Conservation (phyloP, 345 rosid genomes). For the Hibiscus syriacus region DNA sequence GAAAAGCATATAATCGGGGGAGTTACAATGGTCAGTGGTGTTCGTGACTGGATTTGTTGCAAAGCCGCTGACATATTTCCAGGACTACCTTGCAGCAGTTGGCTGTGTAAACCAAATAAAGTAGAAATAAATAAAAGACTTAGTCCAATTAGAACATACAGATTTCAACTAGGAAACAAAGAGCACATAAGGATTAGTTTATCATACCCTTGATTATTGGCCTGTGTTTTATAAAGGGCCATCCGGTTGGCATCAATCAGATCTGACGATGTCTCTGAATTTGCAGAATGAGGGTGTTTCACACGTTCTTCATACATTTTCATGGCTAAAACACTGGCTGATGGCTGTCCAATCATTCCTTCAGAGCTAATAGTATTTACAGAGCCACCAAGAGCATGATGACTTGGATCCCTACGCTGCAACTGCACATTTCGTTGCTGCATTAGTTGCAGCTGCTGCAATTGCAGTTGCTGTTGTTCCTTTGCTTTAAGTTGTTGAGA, state of each 20-base stretch:
- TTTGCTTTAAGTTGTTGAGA: constrained; percentile 49
- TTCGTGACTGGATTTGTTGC: constrained; percentile 44
- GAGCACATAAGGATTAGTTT: neutral
- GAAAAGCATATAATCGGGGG: neutral
- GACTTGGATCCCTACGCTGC: constrained; percentile 56
- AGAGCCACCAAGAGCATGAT: constrained; percentile 38
- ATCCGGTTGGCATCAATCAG: constrained; percentile 43
- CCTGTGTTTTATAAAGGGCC: constrained; percentile 39
- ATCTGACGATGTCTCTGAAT: constrained; percentile 44
- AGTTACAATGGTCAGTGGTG: constrained; percentile 33
- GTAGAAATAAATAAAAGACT: neutral
- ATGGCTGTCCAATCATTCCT: constrained; percentile 53
- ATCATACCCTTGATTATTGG: constrained; percentile 48
- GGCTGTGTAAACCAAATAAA: constrained; percentile 35
- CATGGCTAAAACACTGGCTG: constrained; percentile 56
- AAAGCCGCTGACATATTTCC: constrained; percentile 45
- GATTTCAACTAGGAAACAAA: neutral
- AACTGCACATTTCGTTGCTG: constrained; percentile 49
- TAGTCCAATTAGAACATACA: neutral
- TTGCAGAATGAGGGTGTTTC: constrained; percentile 45
- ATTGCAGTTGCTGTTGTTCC: constrained; percentile 52
- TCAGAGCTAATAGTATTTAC: constrained; percentile 38
- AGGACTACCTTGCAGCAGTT: constrained; percentile 46
- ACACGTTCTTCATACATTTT: constrained; percentile 55
- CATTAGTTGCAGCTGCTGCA: constrained; percentile 60